A percentile compares a stretch with the other conserved stretches of the same genome.
phyloP scores from a whole-genome alignment of 495 filamentous ascomycete species.

The Penicillium mononematosum region DNA sequence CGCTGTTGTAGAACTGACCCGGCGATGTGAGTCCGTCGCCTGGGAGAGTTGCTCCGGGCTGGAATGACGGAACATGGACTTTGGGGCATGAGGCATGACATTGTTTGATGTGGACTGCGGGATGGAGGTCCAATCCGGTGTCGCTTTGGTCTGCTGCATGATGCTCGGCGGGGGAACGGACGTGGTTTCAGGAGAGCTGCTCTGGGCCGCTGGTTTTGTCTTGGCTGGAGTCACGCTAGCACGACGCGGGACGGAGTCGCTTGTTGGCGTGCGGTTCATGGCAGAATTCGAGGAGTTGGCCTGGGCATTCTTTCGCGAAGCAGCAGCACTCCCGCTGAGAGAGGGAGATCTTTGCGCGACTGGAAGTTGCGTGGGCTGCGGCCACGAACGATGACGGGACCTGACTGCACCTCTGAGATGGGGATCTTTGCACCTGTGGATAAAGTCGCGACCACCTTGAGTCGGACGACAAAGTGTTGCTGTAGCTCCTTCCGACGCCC shows the following conservation, averaged over 20 bases:
- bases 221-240: slow-evolving; percentile 53
- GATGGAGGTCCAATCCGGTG: slow-evolving; percentile 44
- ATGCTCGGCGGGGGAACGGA: slow-evolving; percentile 38
- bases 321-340: slow-evolving; percentile 69
- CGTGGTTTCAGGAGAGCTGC: slow-evolving; percentile 41
- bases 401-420: slow-evolving; percentile 69
- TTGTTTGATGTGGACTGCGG: slow-evolving; percentile 29
- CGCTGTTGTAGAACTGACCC: slow-evolving; percentile 19
- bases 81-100: slow-evolving; percentile 32
- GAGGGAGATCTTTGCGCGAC: slow-evolving; percentile 70
- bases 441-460: slow-evolving; percentile 71
- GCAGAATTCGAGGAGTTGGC: slow-evolving; percentile 33
- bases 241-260: slow-evolving; percentile 42
- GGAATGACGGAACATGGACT: slow-evolving; percentile 52
- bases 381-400: slow-evolving; percentile 74
- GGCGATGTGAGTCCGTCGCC: slow-evolving; percentile 32
- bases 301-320: slow-evolving; percentile 57
- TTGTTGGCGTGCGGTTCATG: slow-evolving; percentile 49
- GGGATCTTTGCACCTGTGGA: slow-evolving; percentile 66
- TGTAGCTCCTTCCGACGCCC: slow-evolving; percentile 76
- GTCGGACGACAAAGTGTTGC: slow-evolving; percentile 74
- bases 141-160: slow-evolving; percentile 34
- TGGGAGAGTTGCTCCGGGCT: slow-evolving; percentile 52
- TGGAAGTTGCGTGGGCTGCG: slow-evolving; percentile 80
- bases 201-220: slow-evolving; percentile 44